Base-by-base conservation (phyloP, 768 basidiomycete species). In the Xanthoconium stramineum region DNA sequence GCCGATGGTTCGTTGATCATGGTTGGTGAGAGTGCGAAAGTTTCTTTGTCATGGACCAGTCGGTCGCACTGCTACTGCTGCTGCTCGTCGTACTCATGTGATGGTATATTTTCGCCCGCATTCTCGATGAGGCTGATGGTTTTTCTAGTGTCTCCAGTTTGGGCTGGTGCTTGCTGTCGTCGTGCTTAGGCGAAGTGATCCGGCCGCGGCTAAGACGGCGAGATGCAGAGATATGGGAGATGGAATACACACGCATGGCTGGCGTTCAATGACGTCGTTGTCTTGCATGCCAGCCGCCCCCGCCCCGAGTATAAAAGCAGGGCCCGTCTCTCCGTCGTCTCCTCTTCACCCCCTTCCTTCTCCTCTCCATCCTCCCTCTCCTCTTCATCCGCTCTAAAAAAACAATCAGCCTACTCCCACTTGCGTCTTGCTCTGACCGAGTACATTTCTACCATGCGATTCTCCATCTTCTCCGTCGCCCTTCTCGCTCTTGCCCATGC, bases 131-230 rank as follows among this genome's bases (percentile, higher is more conserved):
- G 1, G 17, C 66, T 55, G 51, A 56, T 53, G 8, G 19, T 46
- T 35, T 2, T 12, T 37, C 63, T 17, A 84, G 82, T 38, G 66
- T 79, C 38, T 76, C 79, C 15, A 73, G 79, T 30, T 63, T 87
- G 8, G 77, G 78, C 40, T 86, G 86, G 83, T 89, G 86, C 64
- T 69, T 86, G 56, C 69, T 88, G 48, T 85, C 85, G 35, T 87
- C 85, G 8, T 86, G 86, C 72, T 67, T 88, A 55, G 86, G 86
- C 30, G 71, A 69, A 30, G 32, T 85, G 35, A 45, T 48, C 1
- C 48, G 54, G 2, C 30, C 55, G 15, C 55, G 55, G 5, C 29
- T 39, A 12, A 20, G 36, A 39, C 55, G 74, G 47, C 74, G 72
- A 35, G 70, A 75, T 33, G 77, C 74, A 33, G 79, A 77, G 57